These are phyloP conservation scores for Cotoneaster glaucophyllus DNA, from an alignment of 306 rosid species.

Conservation along the genomic window DNA sequence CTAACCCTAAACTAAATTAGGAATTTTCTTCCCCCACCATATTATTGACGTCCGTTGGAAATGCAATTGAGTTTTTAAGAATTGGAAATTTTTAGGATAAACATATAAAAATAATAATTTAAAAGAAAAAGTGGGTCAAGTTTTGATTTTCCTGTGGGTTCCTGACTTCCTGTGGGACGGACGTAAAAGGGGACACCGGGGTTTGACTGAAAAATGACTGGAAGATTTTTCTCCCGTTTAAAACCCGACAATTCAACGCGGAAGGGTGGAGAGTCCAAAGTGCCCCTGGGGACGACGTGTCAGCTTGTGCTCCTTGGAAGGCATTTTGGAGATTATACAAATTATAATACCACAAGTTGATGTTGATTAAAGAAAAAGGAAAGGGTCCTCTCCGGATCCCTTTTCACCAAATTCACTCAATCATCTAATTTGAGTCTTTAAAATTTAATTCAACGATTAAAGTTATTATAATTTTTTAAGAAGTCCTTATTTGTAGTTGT, in stretches of 20 bases:
- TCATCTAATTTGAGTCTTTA: no score
- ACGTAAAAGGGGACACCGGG: neutral
- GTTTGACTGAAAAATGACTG: neutral
- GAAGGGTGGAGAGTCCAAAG: neutral
- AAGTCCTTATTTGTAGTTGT: no score
- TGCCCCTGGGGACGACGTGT: neutral
- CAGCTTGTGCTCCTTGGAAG: neutral
- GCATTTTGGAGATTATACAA: neutral
- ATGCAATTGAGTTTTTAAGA: neutral
- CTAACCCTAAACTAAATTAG: constrained; percentile 4
- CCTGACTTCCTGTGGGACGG: constrained; percentile 15
- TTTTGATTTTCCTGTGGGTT: neutral
- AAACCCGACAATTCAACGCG: neutral
- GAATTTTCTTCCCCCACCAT: neutral
- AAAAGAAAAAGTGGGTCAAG: neutral
- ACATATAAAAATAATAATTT: neutral
- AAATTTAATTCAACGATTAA: no score
- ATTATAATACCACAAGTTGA: neutral
- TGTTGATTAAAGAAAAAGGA: neutral
- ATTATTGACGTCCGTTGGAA: neutral
- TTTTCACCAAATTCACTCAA: no score
- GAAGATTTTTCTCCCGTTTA: neutral
- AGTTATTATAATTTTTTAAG: no score
- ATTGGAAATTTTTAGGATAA: neutral
- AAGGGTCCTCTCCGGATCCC: no score